Evolutionary conservation across 495 filamentous ascomycete species (phyloP), one percentile per base, ranked within the genome.

Genomic region (Penicillium samsonianum): DNA sequence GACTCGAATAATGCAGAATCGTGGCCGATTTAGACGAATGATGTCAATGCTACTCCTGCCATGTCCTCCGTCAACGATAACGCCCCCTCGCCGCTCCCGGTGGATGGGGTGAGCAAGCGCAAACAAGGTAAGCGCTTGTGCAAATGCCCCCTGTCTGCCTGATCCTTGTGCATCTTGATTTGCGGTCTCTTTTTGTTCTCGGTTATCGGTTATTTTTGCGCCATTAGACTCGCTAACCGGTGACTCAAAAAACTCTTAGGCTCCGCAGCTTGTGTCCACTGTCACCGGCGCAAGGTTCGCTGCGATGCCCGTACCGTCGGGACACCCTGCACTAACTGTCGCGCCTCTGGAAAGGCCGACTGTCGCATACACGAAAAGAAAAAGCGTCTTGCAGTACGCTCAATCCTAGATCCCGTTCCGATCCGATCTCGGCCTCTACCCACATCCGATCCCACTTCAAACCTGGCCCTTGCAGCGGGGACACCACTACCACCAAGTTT

Each of bases 311-410:
- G 75, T 48, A 30, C 70, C 14, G 75, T 79, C 46, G 77, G 77
- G 40, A 57, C 73, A 3, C 77, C 77, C 5, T 79, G 77, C 56
- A 74, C 75, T 35, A 78, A 79, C 57, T 79, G 77, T 59, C 75
- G 74, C 48, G 67, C 73, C 33, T 74, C 74, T 38, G 75, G 75
- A 42, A 79, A 76, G 56, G 35, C 61, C n/a, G 77, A 79, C 58
- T 79, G 77, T 44, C 75, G 71, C 40, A 77, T 79, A 41, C 77
- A 79, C 53, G 77, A 79, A 57, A 79, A 79, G 65, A 78, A 77
- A 58, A 79, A 78, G 53, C 73, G 75, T 17, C 63, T 77, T 43
- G 71, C 73, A 19, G 70, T 74, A 53, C 75, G 77, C 52, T 79
- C 77, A 25, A 77, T 77, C 37, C 68, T 79, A 31, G 73, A 79